Base-by-base conservation (phyloP, 805 yeast species). In the Schizosaccharomyces lindneri region DNA sequence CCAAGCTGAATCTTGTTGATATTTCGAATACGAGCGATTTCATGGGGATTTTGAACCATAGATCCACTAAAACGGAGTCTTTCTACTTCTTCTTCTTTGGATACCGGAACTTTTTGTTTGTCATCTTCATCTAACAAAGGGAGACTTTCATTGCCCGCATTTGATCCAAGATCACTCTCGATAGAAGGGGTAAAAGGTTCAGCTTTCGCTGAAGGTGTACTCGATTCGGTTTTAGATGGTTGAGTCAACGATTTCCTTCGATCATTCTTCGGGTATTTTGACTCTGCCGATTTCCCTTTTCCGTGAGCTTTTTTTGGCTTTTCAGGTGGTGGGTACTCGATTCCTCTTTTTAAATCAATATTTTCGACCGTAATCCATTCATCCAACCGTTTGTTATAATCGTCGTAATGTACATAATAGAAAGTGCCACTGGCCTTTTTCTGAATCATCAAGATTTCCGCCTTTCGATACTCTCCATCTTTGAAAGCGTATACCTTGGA, bases 31-130 rank as follows among this genome's bases (percentile, higher is more conserved):
- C 93, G 78, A 0, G 97, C 88, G 29, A 90, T 85, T 68, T 90
- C 97, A 62, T 78, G 80, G 62, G 82, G 78, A 64, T 83, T 84
- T 72, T 93, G 98, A 11, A 93, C 85, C 97, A 93, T 93, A 0
- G 97, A 89, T 1, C 98, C 98, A n/a, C 94, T 78, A 0, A 95
- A 88, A 66, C 97, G 78, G 62, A 93, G 76, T 69, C 86, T 87
- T 69, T 90, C 87, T 66, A 93, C 84, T 71, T 93, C 98, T 66
- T 87, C 95, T 67, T 88, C 96, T 63, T 96, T 75, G 46, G 85
- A 82, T 55, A 85, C 41, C 17, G 41, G 89, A 13, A 81, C 81
- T 21, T 80, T 81, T 9, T 62, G 62, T 62, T 80, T 72, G 61
- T 74, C 75, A 31, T 62, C 64, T 13, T 62, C 64, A 67, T 87